Conservation (phyloP, 2,329 filamentous ascomycete species). For the Neofusicoccum laricinum region DNA sequence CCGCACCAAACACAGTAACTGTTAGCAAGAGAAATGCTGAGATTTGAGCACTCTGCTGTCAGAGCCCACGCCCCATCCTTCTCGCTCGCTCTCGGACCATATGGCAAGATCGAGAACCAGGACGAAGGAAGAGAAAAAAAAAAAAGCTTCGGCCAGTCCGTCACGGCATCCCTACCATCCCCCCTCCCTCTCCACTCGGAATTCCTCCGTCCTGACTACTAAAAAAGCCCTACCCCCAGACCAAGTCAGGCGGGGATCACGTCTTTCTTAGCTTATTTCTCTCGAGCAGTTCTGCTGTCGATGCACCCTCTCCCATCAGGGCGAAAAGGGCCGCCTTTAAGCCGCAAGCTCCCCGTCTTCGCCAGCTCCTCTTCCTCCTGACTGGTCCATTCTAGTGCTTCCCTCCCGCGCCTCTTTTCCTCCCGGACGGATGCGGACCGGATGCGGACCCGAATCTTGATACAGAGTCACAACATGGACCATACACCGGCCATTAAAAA, state of each 20-base stretch:
- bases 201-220: not conserved
- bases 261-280: constrained; percentile 12
- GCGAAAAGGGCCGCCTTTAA: not conserved
- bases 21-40: constrained; percentile 10
- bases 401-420: too few species aligned
- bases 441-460: too few species aligned
- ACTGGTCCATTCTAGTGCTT: too few species aligned
- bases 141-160: not conserved
- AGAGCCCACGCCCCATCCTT: not conserved
- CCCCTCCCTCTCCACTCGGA: not conserved
- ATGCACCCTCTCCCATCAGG: not conserved
- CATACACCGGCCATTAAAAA: too few species aligned
- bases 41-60: constrained; percentile 7
- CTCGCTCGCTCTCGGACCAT: not conserved
- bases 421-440: too few species aligned
- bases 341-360: not conserved
- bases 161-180: too few species aligned
- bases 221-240: not conserved
- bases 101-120: not conserved
- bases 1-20: not conserved
- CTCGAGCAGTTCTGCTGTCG: not conserved
- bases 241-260: constrained; percentile 6
- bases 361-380: too few species aligned
- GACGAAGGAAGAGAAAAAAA: not conserved
- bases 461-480: too few species aligned